Evolutionary conservation across 2,329 filamentous ascomycete genomes (phyloP).

Genomic region (Ophiocordyceps unilateralis): DNA sequence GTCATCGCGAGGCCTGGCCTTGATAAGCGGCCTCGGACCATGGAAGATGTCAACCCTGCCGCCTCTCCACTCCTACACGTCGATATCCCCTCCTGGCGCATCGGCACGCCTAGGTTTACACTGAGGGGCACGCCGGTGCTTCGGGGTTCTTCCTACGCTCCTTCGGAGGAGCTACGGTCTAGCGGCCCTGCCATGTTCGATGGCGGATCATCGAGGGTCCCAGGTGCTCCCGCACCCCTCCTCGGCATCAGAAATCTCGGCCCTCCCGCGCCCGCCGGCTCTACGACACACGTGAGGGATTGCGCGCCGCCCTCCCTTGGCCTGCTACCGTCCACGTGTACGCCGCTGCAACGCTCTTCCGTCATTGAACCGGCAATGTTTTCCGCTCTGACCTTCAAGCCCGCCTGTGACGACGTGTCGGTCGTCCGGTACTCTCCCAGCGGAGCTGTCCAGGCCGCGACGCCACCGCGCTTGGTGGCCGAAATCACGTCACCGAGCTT

Average conservation of each 20-base stretch:
- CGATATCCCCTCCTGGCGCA: slow-evolving; percentile 65
- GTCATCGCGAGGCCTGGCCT: slow-evolving; percentile 58
- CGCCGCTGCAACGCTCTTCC: slow-evolving; percentile 23
- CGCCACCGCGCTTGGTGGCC: slow-evolving; percentile 75
- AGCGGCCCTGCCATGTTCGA: slow-evolving; percentile 37
- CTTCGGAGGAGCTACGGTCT: slow-evolving; percentile 52
- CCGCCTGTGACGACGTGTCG: slow-evolving; percentile 57
- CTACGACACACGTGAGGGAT: slow-evolving; percentile 6
- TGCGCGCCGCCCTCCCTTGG: slow-evolving; percentile 18
- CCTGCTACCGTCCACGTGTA: slow-evolving; percentile 28
- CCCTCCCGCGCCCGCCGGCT: slow-evolving; percentile 18
- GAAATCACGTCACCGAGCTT: slow-evolving; percentile 95
- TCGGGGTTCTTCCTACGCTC: slow-evolving; percentile 64
- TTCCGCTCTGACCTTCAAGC: slow-evolving; percentile 62
- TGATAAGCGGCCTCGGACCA: slow-evolving; percentile 41
- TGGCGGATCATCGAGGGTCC: slow-evolving; percentile 13
- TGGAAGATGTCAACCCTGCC: slow-evolving; percentile 33
- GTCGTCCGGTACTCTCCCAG: slow-evolving; percentile 68
- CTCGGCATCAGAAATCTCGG: slow-evolving; percentile 18
- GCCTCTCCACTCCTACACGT: slow-evolving; percentile 46
- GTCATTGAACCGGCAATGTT: slow-evolving; percentile 62
- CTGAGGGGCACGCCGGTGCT: slow-evolving; percentile 58
- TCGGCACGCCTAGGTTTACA: slow-evolving; percentile 71
- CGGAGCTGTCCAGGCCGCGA: slow-evolving; percentile 72
- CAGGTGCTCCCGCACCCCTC: slow-evolving; percentile 9